Evolutionary conservation across 805 yeast genomes (phyloP).

Genomic region (Metschnikowia lachancei): DNA sequence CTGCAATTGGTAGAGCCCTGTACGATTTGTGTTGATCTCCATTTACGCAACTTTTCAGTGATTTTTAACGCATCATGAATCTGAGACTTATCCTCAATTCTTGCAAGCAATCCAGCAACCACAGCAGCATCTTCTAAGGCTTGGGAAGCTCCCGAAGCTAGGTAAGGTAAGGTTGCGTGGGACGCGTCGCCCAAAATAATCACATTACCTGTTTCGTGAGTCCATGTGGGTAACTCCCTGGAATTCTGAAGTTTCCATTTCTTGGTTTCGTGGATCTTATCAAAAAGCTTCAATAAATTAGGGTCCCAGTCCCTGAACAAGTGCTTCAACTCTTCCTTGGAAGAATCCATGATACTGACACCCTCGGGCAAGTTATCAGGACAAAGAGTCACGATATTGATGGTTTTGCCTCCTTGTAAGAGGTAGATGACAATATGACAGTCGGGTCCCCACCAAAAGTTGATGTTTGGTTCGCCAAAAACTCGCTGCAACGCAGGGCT

Average conservation of each 20-base stretch:
- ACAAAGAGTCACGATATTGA: constrained; percentile 26
- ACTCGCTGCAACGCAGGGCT: constrained; percentile 21
- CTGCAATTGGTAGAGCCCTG: constrained; percentile 3
- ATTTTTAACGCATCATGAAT: constrained; percentile 19
- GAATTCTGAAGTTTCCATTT: constrained; percentile 14
- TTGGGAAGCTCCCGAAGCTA: constrained; percentile 34
- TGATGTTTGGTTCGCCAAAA: constrained; percentile 24
- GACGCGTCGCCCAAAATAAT: constrained; percentile 35
- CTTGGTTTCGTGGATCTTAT: constrained; percentile 22
- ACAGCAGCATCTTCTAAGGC: constrained; percentile 35
- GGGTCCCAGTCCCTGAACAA: constrained; percentile 31
- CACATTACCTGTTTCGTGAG: constrained; percentile 25
- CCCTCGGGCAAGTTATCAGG: constrained; percentile 28
- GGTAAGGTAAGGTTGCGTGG: constrained; percentile 36
- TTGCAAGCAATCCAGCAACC: constrained; percentile 21
- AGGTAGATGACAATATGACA: constrained; percentile 29
- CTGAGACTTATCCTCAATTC: constrained; percentile 19
- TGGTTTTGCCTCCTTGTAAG: constrained; percentile 26
- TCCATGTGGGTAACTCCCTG: constrained; percentile 22
- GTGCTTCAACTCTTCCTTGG: constrained; percentile 22
- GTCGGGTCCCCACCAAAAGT: constrained; percentile 32
- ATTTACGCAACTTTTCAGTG: constrained; percentile 6
- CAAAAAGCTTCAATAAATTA: constrained; percentile 20
- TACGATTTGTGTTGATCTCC: constrained; percentile 7
- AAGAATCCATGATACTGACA: constrained; percentile 19